Percentiles rank a stretch among this genome's conserved stretches.
phyloP scores from a whole-genome alignment of 2,329 filamentous ascomycete species.

The Colletotrichum tanaceti region DNA sequence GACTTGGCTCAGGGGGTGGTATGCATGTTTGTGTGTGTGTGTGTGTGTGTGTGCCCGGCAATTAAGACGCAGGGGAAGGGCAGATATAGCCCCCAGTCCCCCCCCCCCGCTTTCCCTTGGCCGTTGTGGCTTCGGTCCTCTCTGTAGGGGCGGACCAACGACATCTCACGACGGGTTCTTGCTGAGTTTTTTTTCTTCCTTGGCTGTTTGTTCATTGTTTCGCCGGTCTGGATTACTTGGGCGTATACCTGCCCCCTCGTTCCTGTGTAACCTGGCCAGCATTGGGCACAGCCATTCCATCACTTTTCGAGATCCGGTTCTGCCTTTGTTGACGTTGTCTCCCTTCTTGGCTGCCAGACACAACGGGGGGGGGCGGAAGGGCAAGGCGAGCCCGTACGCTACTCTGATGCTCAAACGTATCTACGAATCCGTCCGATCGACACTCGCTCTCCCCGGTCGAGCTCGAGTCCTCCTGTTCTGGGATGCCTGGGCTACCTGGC shows the following conservation, averaged over 20 bases:
- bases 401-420: neutral
- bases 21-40: constrained; percentile 4
- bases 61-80: constrained; percentile 40
- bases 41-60: constrained; percentile 26
- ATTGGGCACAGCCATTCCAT: neutral
- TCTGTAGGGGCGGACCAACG: constrained; percentile 29
- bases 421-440: constrained; percentile 1
- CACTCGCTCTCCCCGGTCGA: neutral
- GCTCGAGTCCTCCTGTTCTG: constrained; percentile 20
- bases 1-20: constrained; percentile 15
- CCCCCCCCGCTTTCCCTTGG: neutral
- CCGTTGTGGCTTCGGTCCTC: neutral
- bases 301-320: constrained; percentile 7
- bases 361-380: neutral
- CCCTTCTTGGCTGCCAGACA: neutral
- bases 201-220: neutral
- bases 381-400: neutral
- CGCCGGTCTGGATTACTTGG: neutral
- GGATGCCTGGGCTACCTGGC: neutral
- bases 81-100: constrained; percentile 26
- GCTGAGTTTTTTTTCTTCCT: neutral
- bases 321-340: neutral
- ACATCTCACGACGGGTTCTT: constrained; percentile 3
- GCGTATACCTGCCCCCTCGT: neutral
- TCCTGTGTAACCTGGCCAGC: neutral